Conservation (phyloP, 371 early-diverging fungal genomes). For the Circinella minor region DNA sequence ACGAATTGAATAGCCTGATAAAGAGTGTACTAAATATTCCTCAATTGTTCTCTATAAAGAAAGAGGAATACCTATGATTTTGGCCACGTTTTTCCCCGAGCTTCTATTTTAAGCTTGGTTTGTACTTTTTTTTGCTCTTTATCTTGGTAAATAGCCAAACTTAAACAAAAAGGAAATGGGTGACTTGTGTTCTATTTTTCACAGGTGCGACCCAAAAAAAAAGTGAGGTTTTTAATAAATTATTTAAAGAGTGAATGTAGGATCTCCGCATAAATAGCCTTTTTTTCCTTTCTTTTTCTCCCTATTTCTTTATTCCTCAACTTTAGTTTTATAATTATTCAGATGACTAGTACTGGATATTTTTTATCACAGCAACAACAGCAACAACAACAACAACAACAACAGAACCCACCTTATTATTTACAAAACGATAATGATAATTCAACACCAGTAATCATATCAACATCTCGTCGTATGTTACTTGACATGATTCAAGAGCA, state of each 20-base stretch:
- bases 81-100: constrained; percentile 3
- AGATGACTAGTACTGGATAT: constrained; percentile 11
- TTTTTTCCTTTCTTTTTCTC: not conserved
- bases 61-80: not conserved
- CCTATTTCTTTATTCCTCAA: not conserved
- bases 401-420: not conserved
- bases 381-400: not conserved
- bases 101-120: constrained; percentile 9
- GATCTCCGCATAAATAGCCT: not conserved
- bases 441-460: not conserved
- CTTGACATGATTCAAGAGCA: constrained; percentile 18
- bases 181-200: not conserved
- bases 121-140: not conserved
- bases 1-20: not conserved
- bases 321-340: not conserved
- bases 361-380: constrained; percentile 2
- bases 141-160: no score
- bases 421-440: not conserved
- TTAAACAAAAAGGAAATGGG: not conserved
- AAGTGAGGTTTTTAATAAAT: no score
- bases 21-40: not conserved
- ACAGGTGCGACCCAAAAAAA: not conserved
- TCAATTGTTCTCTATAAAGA: not conserved
- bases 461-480: constrained; percentile 1
- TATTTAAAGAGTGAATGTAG: not conserved